Conservation (phyloP, 129 eudicot genomes). For the Arctium minus region DNA sequence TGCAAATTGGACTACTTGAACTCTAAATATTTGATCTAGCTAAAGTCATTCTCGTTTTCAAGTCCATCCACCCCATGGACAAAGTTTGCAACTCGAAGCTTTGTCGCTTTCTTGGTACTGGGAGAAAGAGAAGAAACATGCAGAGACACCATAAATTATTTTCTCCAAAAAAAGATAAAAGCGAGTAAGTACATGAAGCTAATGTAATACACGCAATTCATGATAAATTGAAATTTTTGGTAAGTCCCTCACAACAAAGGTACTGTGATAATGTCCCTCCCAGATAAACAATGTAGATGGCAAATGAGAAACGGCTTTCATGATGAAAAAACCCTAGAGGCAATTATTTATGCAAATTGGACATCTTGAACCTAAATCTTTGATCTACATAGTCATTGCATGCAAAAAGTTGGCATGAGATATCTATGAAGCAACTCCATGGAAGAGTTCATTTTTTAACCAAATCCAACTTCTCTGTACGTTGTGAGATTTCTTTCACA, state of each 20-base stretch:
- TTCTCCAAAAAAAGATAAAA: background rate
- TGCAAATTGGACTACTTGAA: background rate
- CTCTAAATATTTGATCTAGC: background rate
- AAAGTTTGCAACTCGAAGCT: constrained; percentile 89
- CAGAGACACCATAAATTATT: background rate
- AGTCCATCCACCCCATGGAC: constrained; percentile 96
- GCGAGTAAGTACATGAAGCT: background rate
- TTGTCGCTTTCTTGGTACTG: constrained; percentile 70
- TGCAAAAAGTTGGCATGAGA: background rate
- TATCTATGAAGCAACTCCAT: background rate
- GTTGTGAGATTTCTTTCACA: background rate
- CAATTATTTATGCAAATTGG: background rate
- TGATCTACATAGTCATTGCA: background rate
- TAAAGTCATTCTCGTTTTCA: constrained; percentile 67
- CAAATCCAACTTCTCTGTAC: background rate
- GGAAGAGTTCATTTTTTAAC: background rate
- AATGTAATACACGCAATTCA: background rate
- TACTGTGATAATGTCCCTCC: background rate
- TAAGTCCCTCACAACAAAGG: background rate
- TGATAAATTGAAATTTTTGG: background rate
- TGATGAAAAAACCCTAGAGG: background rate
- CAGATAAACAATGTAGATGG: background rate
- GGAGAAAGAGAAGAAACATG: background rate
- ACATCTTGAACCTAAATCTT: background rate
- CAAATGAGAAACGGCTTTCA: background rate